Conservation (phyloP, 208 protist genomes). For the Crithidia brevicula region DNA sequence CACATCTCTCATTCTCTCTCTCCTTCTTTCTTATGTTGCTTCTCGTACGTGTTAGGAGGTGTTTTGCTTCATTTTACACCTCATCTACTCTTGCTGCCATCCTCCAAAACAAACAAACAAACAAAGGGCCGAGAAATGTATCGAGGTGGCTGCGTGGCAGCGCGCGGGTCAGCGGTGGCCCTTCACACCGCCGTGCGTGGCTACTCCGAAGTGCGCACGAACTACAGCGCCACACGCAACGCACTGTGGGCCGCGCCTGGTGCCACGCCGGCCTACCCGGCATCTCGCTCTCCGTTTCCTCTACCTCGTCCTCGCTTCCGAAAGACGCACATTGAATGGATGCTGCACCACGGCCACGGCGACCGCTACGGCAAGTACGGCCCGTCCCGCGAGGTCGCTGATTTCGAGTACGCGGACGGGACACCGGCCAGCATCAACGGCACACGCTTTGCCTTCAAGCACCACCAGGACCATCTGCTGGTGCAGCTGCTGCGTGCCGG, state of each 20-base stretch:
- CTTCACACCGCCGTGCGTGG: slow-evolving; percentile 9
- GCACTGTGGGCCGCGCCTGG: slow-evolving; percentile 44
- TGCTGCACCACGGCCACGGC: slow-evolving; percentile 81
- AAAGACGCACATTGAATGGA: slow-evolving; percentile 90
- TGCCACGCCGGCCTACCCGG: slow-evolving; percentile 52
- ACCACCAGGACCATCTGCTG: slow-evolving; percentile 88
- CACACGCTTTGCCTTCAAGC: slow-evolving; percentile 79
- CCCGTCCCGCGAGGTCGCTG: slow-evolving; percentile 75
- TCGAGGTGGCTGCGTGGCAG: background rate
- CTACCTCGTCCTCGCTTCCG: slow-evolving; percentile 60
- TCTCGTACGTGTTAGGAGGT: too few species aligned
- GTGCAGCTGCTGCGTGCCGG: slow-evolving; percentile 88
- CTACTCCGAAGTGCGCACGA: slow-evolving; percentile 57
- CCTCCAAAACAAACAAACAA: too few species aligned
- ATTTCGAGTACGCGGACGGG: slow-evolving; percentile 88
- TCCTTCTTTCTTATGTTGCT: background rate
- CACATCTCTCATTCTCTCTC: background rate
- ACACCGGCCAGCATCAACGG: slow-evolving; percentile 71
- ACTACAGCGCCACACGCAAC: slow-evolving; percentile 41
- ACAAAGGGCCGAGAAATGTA: slow-evolving; percentile 8
- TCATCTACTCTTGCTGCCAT: too few species aligned
- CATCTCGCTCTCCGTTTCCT: slow-evolving; percentile 51
- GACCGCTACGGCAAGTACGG: slow-evolving; percentile 72
- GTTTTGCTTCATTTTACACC: too few species aligned
- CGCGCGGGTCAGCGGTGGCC: background rate